Evolutionary conservation across 179 eudicot species (phyloP), one percentile per base, ranked within the genome.

Genomic region (Patellifolia procumbens): DNA sequence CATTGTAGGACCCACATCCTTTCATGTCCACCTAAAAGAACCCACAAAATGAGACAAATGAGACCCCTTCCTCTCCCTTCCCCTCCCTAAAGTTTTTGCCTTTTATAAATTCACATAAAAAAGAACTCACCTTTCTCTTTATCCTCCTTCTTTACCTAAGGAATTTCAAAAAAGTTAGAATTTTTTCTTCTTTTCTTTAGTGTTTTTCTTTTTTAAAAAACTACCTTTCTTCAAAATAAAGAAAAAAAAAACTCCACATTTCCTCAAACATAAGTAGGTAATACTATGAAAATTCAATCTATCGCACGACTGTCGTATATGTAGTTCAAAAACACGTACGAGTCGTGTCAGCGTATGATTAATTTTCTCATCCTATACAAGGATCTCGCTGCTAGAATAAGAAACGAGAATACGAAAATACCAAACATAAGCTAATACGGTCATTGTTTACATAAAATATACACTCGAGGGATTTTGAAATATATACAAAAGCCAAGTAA

Each of bases 41-140:
- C 79, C 90, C 86, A 83, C 88, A 88, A 84, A 80, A 84, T 83
- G 76, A 81, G 91, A 89, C 91, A 87, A 90, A 80, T 76, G 66
- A 78, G 76, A 34, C 88, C 86, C 83, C 74, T 83, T 39, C n/a
- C 85, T 85, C 80, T 69, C 83, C 86, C 80, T 83, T 80, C 69
- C n/a, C 5, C 48, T 43, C 15, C 68, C 22, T 61, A 68, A 70
- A 63, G 46, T 28, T 72, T 52, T 52, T 37, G n/a, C 74, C 56
- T 65, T 69, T 56, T 29, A 20, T 4, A 42, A 17, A 10, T 71
- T 83, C 71, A 56, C 84, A 69, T 60, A 53, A 75, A 84, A n/a
- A 81, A 74, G 45, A 81, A 35, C 37, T 68, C 75, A 55, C 71
- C 79, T 79, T 77, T 74, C 76, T 29, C 69, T 49, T 78, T 72